Conservation (phyloP, 306 rosid genomes). For the Boehmeria nivea region DNA sequence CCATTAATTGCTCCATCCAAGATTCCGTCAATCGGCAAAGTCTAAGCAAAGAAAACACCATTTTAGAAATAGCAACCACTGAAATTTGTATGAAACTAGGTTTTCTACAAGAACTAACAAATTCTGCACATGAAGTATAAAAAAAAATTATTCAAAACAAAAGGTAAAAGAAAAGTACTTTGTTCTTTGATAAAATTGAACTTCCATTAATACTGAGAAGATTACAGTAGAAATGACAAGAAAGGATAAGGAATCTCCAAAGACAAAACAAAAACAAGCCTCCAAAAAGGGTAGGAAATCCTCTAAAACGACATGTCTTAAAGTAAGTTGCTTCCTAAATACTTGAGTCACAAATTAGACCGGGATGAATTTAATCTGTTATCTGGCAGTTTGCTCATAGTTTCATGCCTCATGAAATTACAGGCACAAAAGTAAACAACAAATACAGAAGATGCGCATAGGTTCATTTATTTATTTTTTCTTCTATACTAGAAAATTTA, state of each 20-base stretch:
- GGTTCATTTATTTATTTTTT: background rate
- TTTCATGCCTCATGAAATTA: too few relatives aligned
- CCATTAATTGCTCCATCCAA: conserved; percentile 98
- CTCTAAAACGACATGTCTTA: too few relatives aligned
- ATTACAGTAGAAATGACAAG: too few relatives aligned
- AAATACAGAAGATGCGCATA: background rate
- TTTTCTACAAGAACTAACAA: background rate
- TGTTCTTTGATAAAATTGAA: background rate
- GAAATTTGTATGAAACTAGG: background rate
- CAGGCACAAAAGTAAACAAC: too few relatives aligned
- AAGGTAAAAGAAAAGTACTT: background rate
- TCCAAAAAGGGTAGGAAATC: too few relatives aligned
- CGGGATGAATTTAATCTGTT: too few relatives aligned
- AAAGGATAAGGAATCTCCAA: too few relatives aligned
- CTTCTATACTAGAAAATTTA: background rate
- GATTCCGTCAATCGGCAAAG: conserved; percentile 83
- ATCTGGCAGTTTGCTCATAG: too few relatives aligned
- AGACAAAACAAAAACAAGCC: too few relatives aligned
- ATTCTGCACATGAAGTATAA: background rate
- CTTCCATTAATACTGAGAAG: too few relatives aligned
- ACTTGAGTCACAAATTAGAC: too few relatives aligned
- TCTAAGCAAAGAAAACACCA: conserved; percentile 38
- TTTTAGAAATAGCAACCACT: conserved; percentile 13
- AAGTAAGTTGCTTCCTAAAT: too few relatives aligned
- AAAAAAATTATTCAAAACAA: background rate